phyloP scores from a whole-genome alignment of 1,284 basidiomycete species.

The Somion occarium region DNA sequence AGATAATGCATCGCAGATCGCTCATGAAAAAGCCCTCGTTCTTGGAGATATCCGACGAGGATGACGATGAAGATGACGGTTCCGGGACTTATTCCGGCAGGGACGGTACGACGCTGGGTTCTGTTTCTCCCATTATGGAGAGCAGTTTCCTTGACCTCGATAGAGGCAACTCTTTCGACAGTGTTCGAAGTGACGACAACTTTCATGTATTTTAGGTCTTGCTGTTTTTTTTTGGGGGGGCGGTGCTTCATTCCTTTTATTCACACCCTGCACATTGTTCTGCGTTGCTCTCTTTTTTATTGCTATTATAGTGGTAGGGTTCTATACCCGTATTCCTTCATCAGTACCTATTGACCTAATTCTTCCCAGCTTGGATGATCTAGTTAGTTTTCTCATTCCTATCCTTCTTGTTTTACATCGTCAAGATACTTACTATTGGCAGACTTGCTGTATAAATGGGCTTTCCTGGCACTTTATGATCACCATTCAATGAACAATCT shows the following conservation, averaged over 20 bases:
- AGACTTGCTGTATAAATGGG: constrained; percentile 1
- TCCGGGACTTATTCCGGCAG: constrained; percentile 15
- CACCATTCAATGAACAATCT: background rate
- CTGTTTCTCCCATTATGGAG: constrained; percentile 23
- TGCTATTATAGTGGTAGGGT: constrained; percentile 5
- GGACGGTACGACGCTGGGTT: constrained; percentile 12
- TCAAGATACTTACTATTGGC: background rate
- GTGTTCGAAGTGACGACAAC: constrained; percentile 37
- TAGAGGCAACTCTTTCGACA: constrained; percentile 57
- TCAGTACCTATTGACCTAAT: background rate
- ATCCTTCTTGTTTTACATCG: background rate
- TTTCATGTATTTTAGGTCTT: background rate
- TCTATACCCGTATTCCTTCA: background rate
- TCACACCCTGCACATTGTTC: background rate
- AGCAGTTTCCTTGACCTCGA: constrained; percentile 64
- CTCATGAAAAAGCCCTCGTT: constrained; percentile 67
- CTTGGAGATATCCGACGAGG: constrained; percentile 52
- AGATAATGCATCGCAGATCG: constrained; percentile 23
- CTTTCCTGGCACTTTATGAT: background rate
- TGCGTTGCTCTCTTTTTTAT: background rate
- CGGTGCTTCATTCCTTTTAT: background rate
- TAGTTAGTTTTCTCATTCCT: background rate
- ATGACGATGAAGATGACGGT: constrained; percentile 17
- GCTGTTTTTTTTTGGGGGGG: background rate
- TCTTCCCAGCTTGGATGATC: background rate